These are phyloP conservation scores for Cryptococcus sp. DNA, from an alignment of 1,284 basidiomycete genomes.

Conservation along the genomic window DNA sequence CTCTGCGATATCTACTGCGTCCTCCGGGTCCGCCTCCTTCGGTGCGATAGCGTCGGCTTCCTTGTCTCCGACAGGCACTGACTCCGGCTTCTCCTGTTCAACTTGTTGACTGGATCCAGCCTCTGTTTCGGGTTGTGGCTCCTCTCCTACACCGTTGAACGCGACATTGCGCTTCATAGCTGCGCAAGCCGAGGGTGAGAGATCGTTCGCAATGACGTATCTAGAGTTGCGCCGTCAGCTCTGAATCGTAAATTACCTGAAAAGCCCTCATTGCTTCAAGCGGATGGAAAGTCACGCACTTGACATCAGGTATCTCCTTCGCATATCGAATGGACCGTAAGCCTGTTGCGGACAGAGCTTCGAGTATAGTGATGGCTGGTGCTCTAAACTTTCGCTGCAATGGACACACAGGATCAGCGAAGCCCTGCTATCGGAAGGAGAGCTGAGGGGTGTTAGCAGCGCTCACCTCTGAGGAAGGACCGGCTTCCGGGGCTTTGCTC, in stretches of 20 bases:
- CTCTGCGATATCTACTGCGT: conserved; percentile 23
- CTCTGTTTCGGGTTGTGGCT: conserved; percentile 11
- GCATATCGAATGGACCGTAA: conserved; percentile 95
- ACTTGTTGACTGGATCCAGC: not conserved
- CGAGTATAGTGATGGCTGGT: conserved; percentile 79
- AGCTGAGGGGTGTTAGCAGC: not conserved
- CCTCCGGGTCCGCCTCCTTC: conserved; percentile 20
- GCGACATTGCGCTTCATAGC: conserved; percentile 87
- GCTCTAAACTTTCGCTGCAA: conserved; percentile 49
- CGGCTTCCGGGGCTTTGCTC: conserved; percentile 1
- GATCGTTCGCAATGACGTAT: conserved; percentile 90
- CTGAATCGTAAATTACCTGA: not conserved
- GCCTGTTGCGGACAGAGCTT: conserved; percentile 94
- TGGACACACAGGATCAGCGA: not conserved
- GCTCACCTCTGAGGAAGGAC: conserved; percentile 24
- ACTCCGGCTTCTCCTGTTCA: not conserved
- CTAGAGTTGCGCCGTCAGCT: conserved; percentile 53
- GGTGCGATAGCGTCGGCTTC: conserved; percentile 11
- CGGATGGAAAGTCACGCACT: conserved; percentile 56
- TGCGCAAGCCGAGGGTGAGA: conserved; percentile 78
- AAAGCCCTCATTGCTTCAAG: not conserved
- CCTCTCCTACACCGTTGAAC: conserved; percentile 73
- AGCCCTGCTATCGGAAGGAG: no score
- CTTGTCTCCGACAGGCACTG: conserved; percentile 23
- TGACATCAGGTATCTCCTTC: conserved; percentile 90